Evolutionary conservation across 495 filamentous ascomycete species (phyloP).

Genomic region (Achaetomiella virescens): DNA sequence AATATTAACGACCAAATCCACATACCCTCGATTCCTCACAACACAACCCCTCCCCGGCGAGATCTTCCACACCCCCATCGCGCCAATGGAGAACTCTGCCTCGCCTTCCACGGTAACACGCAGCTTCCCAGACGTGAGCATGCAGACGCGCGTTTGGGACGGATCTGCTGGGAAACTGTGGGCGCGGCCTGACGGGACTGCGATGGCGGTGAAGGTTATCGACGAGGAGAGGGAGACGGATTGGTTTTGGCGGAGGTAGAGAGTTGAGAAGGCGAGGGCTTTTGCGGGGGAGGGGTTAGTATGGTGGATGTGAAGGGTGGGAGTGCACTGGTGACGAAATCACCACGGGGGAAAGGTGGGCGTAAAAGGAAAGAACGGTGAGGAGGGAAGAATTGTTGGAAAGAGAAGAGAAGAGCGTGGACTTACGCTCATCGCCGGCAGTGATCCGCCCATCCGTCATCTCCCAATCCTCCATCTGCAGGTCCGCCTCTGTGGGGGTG

Average conservation of each 20-base stretch:
- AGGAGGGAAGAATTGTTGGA: background rate
- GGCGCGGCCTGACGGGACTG: constrained; percentile 22
- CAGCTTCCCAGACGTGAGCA: constrained; percentile 25
- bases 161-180: constrained; percentile 13
- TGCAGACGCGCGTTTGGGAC: constrained; percentile 21
- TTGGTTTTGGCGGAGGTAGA: constrained; percentile 24
- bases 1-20: constrained; percentile 27
- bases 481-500: background rate
- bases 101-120: constrained; percentile 15
- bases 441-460: background rate
- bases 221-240: constrained; percentile 15
- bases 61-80: constrained; percentile 24
- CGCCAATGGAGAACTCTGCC: constrained; percentile 24
- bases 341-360: no score
- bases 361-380: no score
- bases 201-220: constrained; percentile 20
- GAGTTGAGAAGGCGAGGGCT: constrained; percentile 23
- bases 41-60: constrained; percentile 15
- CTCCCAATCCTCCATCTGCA: constrained; percentile 19
- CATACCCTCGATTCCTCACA: constrained; percentile 24
- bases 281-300: no score
- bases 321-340: no score
- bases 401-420: background rate
- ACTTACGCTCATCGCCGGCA: background rate
- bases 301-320: background rate